Evolutionary conservation across 1,139 yeast genomes (phyloP).

Genomic region (Magnusiomyces fungicola): DNA sequence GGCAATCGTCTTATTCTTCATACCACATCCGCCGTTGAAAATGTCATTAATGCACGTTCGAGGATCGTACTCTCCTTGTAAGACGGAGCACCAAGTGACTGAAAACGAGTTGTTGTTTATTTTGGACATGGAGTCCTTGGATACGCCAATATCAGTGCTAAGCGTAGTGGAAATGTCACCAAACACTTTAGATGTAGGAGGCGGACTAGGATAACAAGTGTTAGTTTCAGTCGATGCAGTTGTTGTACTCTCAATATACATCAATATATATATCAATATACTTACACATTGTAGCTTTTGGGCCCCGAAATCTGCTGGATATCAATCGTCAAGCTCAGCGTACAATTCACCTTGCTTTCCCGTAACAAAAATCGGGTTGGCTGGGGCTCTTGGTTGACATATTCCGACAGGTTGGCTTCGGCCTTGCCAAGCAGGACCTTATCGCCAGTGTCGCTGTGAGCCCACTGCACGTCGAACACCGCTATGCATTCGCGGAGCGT

Average conservation of each 20-base stretch:
- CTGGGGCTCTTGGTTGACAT: slow-evolving; percentile 47
- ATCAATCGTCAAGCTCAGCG: slow-evolving; percentile 47
- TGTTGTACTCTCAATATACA: slow-evolving; percentile 16
- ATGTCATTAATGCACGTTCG: slow-evolving; percentile 69
- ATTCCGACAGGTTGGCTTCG: slow-evolving; percentile 65
- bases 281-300: slow-evolving; percentile 27
- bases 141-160: not conserved
- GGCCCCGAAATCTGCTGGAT: slow-evolving; percentile 43
- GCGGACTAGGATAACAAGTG: slow-evolving; percentile 5
- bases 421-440: slow-evolving; percentile 54
- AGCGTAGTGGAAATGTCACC: slow-evolving; percentile 10
- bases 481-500: slow-evolving; percentile 25
- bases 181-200: slow-evolving; percentile 14
- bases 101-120: not conserved
- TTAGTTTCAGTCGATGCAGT: slow-evolving; percentile 17
- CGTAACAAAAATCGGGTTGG: slow-evolving; percentile 61
- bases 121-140: not conserved
- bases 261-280: slow-evolving; percentile 8
- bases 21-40: slow-evolving; percentile 65
- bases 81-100: slow-evolving; percentile 10
- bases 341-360: slow-evolving; percentile 75
- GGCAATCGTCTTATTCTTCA: slow-evolving; percentile 14
- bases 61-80: slow-evolving; percentile 43
- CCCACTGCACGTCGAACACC: slow-evolving; percentile 35
- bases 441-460: slow-evolving; percentile 23